Evolutionary conservation across 306 rosid species (phyloP).

Genomic region (Vicia sativa): DNA sequence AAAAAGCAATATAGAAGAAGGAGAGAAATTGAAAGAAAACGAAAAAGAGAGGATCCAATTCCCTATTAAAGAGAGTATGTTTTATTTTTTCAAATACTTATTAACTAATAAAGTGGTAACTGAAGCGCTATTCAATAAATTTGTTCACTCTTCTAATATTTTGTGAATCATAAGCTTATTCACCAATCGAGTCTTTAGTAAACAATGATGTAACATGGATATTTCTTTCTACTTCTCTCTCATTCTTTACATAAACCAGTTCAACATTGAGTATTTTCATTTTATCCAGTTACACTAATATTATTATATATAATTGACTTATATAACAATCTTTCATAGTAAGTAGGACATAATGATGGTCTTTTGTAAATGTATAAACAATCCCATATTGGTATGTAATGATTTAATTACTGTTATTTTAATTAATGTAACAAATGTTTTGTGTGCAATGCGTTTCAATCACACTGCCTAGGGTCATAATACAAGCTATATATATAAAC

Average conservation of each 20-base stretch:
- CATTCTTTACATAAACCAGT: not conserved
- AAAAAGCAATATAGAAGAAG: too few relatives aligned
- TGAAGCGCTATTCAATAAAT: too few relatives aligned
- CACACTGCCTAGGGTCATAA: conserved; percentile 45
- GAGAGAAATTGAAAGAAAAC: too few relatives aligned
- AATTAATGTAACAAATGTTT: conserved; percentile 20
- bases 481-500: conserved; percentile 24
- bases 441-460: conserved; percentile 45
- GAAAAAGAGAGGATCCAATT: too few relatives aligned
- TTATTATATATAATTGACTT: not conserved
- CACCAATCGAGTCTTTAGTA: too few relatives aligned
- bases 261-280: not conserved
- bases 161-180: too few relatives aligned
- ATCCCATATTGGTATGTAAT: conserved; percentile 31
- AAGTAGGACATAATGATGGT: conserved; percentile 17
- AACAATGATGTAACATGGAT: too few relatives aligned
- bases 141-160: too few relatives aligned
- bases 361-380: not conserved
- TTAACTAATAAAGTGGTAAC: too few relatives aligned
- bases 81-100: too few relatives aligned
- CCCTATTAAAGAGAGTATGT: too few relatives aligned
- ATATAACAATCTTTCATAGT: not conserved
- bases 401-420: conserved; percentile 32
- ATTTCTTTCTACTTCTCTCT: not conserved
- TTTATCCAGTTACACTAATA: not conserved